These are phyloP conservation scores for Pseudogymnoascus sp. DNA, from an alignment of 2,329 filamentous ascomycete species.

Conservation along the genomic window DNA sequence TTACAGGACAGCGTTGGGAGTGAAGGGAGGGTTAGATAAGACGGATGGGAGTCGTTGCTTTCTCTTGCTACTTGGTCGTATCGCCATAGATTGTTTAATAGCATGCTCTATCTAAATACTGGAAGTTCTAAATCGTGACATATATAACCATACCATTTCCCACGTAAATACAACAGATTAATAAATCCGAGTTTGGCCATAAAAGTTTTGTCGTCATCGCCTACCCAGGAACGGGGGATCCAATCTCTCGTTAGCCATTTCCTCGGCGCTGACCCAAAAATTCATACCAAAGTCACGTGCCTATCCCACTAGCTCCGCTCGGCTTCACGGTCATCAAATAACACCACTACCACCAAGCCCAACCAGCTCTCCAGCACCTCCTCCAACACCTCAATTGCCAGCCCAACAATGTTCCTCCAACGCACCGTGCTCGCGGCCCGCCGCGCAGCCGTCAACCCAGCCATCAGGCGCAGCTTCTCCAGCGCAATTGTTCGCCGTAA, in stretches of 20 bases:
- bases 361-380: slow-evolving; percentile 14
- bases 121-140: background rate
- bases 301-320: slow-evolving; percentile 9
- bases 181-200: background rate
- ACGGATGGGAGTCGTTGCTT: slow-evolving; percentile 9
- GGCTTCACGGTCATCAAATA: slow-evolving; percentile 10
- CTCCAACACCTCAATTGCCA: slow-evolving; percentile 25
- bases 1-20: slow-evolving; percentile 8
- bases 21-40: slow-evolving; percentile 3
- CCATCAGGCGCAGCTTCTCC: slow-evolving; percentile 52
- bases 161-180: background rate
- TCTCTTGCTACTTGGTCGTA: background rate
- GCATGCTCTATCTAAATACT: slow-evolving; percentile 7
- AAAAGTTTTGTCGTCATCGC: background rate
- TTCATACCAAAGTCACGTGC: background rate
- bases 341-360: slow-evolving; percentile 2
- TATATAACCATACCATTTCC: background rate
- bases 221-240: background rate
- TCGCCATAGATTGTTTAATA: slow-evolving; percentile 10
- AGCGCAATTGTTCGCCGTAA: slow-evolving; percentile 57
- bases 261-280: slow-evolving; percentile 1
- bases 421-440: slow-evolving; percentile 56
- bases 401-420: slow-evolving; percentile 54
- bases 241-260: slow-evolving; percentile 8
- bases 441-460: slow-evolving; percentile 48